phyloP scores from a whole-genome alignment of 164 flowering plant species.

The Stephania japonica region DNA sequence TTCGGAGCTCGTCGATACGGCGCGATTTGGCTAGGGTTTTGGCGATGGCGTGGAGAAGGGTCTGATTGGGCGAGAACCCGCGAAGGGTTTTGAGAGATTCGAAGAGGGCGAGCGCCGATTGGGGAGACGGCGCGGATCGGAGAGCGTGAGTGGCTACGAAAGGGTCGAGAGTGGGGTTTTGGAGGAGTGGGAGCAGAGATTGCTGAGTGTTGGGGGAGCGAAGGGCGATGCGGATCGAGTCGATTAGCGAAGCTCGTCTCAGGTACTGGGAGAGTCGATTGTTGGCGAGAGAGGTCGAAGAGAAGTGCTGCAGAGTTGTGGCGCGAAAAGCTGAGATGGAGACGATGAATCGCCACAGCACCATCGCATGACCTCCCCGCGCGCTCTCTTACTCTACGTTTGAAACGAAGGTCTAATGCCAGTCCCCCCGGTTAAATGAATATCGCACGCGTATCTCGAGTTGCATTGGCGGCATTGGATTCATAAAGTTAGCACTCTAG shows the following conservation, averaged over 20 bases:
- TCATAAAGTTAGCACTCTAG: too few relatives aligned
- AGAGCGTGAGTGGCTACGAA: conserved; percentile 69
- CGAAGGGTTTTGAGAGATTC: conserved; percentile 38
- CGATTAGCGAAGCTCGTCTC: conserved; percentile 67
- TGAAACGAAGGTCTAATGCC: not conserved
- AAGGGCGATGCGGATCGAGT: conserved; percentile 59
- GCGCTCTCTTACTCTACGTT: not conserved
- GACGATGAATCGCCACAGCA: conserved; percentile 6
- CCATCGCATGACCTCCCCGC: not conserved
- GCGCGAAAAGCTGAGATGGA: not conserved
- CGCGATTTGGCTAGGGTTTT: conserved; percentile 51
- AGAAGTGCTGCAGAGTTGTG: conserved; percentile 11
- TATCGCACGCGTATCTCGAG: too few relatives aligned
- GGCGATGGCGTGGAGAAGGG: conserved; percentile 54
- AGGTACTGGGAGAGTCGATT: conserved; percentile 59
- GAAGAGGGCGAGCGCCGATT: conserved; percentile 55
- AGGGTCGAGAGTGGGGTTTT: conserved; percentile 50
- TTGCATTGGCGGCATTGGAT: too few relatives aligned
- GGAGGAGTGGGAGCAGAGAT: conserved; percentile 32
- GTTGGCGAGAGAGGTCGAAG: conserved; percentile 27
- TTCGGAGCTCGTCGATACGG: conserved; percentile 39
- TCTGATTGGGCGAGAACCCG: conserved; percentile 40
- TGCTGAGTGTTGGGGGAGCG: conserved; percentile 32
- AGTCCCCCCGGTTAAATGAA: too few relatives aligned
- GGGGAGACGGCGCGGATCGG: conserved; percentile 69